phyloP scores from a whole-genome alignment of 768 basidiomycete species.

The Lactifluus hygrophoroides region DNA sequence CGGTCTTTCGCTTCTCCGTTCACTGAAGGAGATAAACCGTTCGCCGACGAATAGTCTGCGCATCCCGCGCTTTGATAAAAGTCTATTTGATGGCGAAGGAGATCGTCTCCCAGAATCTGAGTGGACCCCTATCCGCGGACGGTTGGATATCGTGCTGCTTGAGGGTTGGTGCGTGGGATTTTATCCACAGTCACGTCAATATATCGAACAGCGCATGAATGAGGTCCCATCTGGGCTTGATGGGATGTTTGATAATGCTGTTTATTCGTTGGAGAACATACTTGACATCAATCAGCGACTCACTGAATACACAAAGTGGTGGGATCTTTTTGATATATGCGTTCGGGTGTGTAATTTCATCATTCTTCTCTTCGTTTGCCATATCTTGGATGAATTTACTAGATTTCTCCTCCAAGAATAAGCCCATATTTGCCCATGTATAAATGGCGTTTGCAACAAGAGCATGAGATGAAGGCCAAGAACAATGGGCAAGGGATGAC shows the following conservation, averaged over 20 bases:
- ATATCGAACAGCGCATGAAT: slow-evolving; percentile 48
- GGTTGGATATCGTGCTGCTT: slow-evolving; percentile 75
- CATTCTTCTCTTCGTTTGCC: neutral
- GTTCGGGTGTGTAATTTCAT: slow-evolving; percentile 51
- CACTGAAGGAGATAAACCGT: slow-evolving; percentile 38
- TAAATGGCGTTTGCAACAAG: slow-evolving; percentile 84
- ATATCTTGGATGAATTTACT: neutral
- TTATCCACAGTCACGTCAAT: slow-evolving; percentile 44
- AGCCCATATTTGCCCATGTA: slow-evolving; percentile 53
- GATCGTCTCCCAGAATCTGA: slow-evolving; percentile 52
- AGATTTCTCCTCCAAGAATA: slow-evolving; percentile 34
- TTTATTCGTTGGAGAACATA: slow-evolving; percentile 45
- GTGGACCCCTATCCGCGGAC: slow-evolving; percentile 37
- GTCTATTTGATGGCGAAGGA: slow-evolving; percentile 68
- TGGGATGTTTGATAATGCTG: slow-evolving; percentile 28
- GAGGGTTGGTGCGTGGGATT: slow-evolving; percentile 98
- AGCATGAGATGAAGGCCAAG: slow-evolving; percentile 74
- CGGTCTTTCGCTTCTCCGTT: slow-evolving; percentile 43
- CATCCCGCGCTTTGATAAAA: slow-evolving; percentile 86
- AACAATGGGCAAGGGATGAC: slow-evolving; percentile 89
- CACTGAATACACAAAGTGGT: slow-evolving; percentile 52
- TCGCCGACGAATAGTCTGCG: slow-evolving; percentile 27
- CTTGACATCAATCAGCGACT: slow-evolving; percentile 56
- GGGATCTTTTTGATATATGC: slow-evolving; percentile 63
- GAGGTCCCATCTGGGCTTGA: slow-evolving; percentile 27